Percentiles rank a stretch among this genome's conserved stretches.
These are phyloP conservation scores for Chlorella sp. DNA, from an alignment of 139 green algal species.

Conservation along the genomic window DNA sequence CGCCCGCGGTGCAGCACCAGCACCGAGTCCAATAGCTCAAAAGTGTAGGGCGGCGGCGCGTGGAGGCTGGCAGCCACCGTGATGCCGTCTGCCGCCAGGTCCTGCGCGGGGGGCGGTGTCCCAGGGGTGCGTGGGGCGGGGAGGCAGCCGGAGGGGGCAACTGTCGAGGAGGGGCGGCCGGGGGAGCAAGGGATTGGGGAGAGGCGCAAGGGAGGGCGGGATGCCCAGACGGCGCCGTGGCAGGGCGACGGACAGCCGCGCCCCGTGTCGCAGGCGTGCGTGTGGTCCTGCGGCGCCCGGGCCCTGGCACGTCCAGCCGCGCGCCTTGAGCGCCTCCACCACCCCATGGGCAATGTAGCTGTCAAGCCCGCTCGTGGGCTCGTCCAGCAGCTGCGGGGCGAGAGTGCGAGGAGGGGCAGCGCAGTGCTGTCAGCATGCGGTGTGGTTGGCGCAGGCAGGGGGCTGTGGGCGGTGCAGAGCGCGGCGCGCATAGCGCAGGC, in stretches of 20 bases:
- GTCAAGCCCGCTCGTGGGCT: conserved; percentile 76
- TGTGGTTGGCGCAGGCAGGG: too few species aligned
- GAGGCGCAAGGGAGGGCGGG: too few species aligned
- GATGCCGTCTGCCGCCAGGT: conserved; percentile 49
- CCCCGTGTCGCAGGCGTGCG: too few species aligned
- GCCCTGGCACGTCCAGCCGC: background rate
- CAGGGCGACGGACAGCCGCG: too few species aligned
- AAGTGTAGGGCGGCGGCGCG: conserved; percentile 55
- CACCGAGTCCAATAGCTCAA: conserved; percentile 71
- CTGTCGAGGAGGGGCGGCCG: background rate
- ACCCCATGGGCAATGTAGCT: conserved; percentile 68
- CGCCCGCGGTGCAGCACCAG: conserved; percentile 50
- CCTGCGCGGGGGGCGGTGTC: background rate
- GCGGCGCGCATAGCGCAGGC: too few species aligned
- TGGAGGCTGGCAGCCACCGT: conserved; percentile 72
- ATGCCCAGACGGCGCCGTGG: too few species aligned
- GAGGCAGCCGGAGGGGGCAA: too few species aligned
- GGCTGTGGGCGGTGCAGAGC: too few species aligned
- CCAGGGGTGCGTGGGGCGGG: too few species aligned
- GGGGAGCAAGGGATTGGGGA: too few species aligned
- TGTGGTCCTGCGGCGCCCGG: background rate
- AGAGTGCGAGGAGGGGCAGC: too few species aligned
- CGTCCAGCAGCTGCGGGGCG: conserved; percentile 64
- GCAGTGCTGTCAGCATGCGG: too few species aligned
- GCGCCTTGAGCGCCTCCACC: conserved; percentile 8